These are phyloP conservation scores for Trifolium repens DNA, from an alignment of 306 rosid genomes.

Conservation along the genomic window DNA sequence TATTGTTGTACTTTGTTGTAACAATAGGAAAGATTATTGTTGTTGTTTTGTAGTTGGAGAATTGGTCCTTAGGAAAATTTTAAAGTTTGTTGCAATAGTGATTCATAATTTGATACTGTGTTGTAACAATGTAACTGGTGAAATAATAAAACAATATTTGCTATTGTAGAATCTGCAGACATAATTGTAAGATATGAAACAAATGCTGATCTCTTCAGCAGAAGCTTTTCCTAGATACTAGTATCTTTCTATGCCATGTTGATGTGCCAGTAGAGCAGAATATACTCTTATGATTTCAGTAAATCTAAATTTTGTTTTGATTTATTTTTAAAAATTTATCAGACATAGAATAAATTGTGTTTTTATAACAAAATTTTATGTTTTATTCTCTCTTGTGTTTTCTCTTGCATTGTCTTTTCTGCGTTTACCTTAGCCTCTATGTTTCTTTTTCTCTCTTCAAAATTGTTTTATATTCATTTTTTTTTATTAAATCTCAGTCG, in stretches of 20 bases:
- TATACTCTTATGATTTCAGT: neutral
- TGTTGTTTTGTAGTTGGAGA: slow-evolving; percentile 35
- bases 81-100: slow-evolving; percentile 7
- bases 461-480: no score
- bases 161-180: neutral
- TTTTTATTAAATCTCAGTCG: no score
- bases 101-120: slow-evolving; percentile 33
- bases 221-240: neutral
- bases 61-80: slow-evolving; percentile 14
- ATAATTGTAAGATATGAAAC: neutral
- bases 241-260: neutral
- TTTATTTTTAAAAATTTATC: no score
- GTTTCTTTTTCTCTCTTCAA: no score
- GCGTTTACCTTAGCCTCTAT: no score
- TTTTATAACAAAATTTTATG: no score
- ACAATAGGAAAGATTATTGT: slow-evolving; percentile 12
- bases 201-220: neutral
- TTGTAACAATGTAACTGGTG: slow-evolving; percentile 14
- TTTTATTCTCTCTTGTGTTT: no score
- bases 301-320: neutral
- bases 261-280: neutral
- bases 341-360: no score
- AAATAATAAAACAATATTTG: slow-evolving; percentile 4
- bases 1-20: slow-evolving; percentile 27
- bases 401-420: no score